Percentiles rank a stretch among this genome's conserved stretches.
Conservation (phyloP, 1,139 yeast genomes). For the Yamadazyma sp. region DNA sequence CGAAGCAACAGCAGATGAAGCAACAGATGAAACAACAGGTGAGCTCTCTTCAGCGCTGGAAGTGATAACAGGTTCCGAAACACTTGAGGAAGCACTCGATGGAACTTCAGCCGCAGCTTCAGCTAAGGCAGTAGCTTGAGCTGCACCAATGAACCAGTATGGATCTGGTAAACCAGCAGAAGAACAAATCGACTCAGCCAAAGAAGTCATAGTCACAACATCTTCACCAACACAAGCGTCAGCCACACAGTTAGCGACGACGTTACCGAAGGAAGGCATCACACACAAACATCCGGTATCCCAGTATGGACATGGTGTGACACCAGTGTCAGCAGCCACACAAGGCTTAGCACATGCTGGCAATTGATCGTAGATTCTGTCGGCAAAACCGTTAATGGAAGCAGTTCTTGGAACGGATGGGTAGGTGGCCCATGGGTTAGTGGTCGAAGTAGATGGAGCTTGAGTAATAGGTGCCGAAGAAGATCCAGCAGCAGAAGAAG, state of each 20-base stretch:
- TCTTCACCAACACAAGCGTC: slow-evolving; percentile 26
- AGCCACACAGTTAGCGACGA: slow-evolving; percentile 31
- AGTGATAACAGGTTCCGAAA: slow-evolving; percentile 20
- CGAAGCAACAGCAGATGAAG: slow-evolving; percentile 14
- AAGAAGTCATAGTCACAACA: slow-evolving; percentile 21
- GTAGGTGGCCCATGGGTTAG: slow-evolving; percentile 25
- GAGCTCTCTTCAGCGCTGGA: slow-evolving; percentile 8
- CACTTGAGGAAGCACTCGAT: slow-evolving; percentile 7
- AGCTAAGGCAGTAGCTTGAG: slow-evolving; percentile 12
- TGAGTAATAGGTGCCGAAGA: neutral
- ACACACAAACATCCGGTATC: slow-evolving; percentile 41
- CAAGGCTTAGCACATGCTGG: slow-evolving; percentile 33
- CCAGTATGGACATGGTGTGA: slow-evolving; percentile 42
- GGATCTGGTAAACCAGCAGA: slow-evolving; percentile 28
- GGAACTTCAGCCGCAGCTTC: slow-evolving; percentile 11
- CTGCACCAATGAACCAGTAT: slow-evolving; percentile 25
- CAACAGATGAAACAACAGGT: neutral
- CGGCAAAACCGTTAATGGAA: slow-evolving; percentile 43
- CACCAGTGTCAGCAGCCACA: slow-evolving; percentile 22
- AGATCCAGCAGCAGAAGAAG: slow-evolving; percentile 5
- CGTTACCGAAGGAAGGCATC: slow-evolving; percentile 28
- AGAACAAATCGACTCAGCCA: slow-evolving; percentile 28
- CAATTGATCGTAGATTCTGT: slow-evolving; percentile 28
- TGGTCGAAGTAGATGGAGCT: slow-evolving; percentile 18
- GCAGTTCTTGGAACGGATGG: slow-evolving; percentile 43